Evolutionary conservation across 257 asterid species (phyloP), one percentile per base, ranked within the genome.

Genomic region (Fraxinus cuspidata): DNA sequence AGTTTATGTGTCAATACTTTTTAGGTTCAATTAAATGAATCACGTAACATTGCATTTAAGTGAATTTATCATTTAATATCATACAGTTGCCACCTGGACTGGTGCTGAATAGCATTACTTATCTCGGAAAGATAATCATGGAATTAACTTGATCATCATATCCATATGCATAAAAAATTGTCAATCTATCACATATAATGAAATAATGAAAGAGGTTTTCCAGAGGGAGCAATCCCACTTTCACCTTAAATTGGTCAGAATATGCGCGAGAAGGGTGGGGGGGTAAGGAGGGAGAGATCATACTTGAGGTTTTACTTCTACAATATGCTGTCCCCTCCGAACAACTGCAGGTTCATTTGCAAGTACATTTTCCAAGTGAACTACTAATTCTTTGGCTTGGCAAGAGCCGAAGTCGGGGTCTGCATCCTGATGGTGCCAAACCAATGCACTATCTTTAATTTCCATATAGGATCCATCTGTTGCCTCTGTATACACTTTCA

Each of bases 231-330:
- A 42, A 12, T 12, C 51, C 51, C 18, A 42, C 4, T 42, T 42
- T 2, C 51, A 42, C 63, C n/a, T 51, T 15, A 51, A 51, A 51
- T 51, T 42, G 51, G 63, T 18, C 63, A 51, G 19, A 15, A 51
- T 51, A 21, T n/a, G 64, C 11, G 27, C 13, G 27, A 56, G 65
- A 56, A 7, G 27, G 11, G 65, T 8, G 15, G 28, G 70, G 18
- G 11, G 64, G 29, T 31, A 31, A 31, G 34, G 34, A 31, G 80
- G 25, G 34, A 40, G 47, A 35, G 72, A 28, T 44, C 88, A 25
- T 92, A 92, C 98, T 77, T 92, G 98, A 27, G 98, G 98, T 82
- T 94, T 94, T 27, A 93, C 98, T 93, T 93, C 98, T 18, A 93
- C 95, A 64, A 93, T 93, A 37, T 92, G 96, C 74, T 92, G 97